A percentile compares a stretch with the other conserved stretches of the same genome.
Conservation (phyloP, 78 protist genomes). For the Emiliania huxleyi region DNA sequence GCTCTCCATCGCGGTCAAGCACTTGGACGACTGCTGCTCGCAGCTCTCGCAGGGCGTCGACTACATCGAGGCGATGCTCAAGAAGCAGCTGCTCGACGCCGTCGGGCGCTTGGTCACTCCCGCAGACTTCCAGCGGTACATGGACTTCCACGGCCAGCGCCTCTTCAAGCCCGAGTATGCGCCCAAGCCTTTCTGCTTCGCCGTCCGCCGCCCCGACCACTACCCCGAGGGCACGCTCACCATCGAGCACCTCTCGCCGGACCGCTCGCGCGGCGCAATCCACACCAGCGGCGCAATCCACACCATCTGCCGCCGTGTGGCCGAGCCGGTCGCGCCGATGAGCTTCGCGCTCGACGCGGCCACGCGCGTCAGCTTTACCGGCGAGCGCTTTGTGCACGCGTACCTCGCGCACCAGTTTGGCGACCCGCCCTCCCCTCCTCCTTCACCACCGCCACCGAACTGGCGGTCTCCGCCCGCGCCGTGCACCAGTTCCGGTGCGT, state of each 20-base stretch:
- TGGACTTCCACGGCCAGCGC: slow-evolving; percentile 9
- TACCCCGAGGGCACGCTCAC: slow-evolving; percentile 41
- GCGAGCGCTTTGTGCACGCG: slow-evolving; percentile 37
- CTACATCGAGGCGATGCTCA: slow-evolving; percentile 51
- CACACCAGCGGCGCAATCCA: not conserved
- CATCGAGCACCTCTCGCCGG: too few relatives aligned
- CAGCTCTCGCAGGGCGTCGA: not conserved
- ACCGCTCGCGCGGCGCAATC: not conserved
- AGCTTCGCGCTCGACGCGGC: slow-evolving; percentile 42
- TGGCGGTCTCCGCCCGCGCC: not conserved
- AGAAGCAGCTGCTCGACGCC: slow-evolving; percentile 29
- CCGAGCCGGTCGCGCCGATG: slow-evolving; percentile 19
- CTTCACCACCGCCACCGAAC: not conserved
- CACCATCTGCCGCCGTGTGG: too few relatives aligned
- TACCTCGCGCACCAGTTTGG: slow-evolving; percentile 15
- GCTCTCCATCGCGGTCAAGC: too few relatives aligned
- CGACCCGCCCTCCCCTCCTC: too few relatives aligned
- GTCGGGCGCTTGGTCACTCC: slow-evolving; percentile 19
- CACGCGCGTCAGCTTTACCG: not conserved
- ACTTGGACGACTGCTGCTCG: too few relatives aligned
- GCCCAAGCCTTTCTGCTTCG: slow-evolving; percentile 47
- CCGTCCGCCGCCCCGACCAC: slow-evolving; percentile 23
- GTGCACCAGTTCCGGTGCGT: not conserved
- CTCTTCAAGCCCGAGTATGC: not conserved
- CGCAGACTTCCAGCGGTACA: slow-evolving; percentile 40